A percentile compares a stretch with the other conserved stretches of the same genome.
Evolutionary conservation across 345 rosid genomes (phyloP).

Genomic region (Syzygium jambos): DNA sequence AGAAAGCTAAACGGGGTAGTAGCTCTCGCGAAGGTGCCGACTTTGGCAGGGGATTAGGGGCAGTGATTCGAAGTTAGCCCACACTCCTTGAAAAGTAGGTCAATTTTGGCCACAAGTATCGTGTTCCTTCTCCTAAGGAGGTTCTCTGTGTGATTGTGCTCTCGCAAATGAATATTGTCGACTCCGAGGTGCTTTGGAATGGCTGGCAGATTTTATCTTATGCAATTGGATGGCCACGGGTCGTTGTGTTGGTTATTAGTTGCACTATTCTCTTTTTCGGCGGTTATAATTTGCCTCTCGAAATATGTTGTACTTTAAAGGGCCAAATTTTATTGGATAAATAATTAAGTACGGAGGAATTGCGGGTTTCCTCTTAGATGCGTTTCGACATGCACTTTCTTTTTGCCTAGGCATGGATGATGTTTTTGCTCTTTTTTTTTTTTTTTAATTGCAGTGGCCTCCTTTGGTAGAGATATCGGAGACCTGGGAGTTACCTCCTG

Average conservation of each 20-base stretch:
- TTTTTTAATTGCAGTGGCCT: slow-evolving; percentile 64
- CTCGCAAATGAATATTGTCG: background rate
- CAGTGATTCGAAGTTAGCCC: background rate
- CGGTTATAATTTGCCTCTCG: background rate
- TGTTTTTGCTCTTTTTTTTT: background rate
- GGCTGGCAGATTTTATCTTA: background rate
- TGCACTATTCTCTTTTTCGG: background rate
- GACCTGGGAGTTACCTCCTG: slow-evolving; percentile 78
- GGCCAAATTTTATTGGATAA: background rate
- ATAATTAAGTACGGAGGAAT: background rate
- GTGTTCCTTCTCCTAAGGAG: background rate
- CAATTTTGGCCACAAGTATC: background rate
- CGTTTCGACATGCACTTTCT: background rate
- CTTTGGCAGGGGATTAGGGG: background rate
- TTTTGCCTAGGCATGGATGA: background rate
- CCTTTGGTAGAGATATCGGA: slow-evolving; percentile 74
- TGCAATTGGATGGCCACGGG: background rate
- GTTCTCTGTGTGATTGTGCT: background rate
- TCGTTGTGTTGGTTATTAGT: background rate
- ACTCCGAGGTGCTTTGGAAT: background rate
- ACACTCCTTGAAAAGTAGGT: background rate
- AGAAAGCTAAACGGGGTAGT: background rate
- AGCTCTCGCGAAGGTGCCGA: background rate
- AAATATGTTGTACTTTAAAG: background rate
- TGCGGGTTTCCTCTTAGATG: background rate